A percentile compares a stretch with the other conserved stretches of the same genome.
These are phyloP conservation scores for Plantago coronopus DNA, from an alignment of 305 asterid species.

Conservation along the genomic window DNA sequence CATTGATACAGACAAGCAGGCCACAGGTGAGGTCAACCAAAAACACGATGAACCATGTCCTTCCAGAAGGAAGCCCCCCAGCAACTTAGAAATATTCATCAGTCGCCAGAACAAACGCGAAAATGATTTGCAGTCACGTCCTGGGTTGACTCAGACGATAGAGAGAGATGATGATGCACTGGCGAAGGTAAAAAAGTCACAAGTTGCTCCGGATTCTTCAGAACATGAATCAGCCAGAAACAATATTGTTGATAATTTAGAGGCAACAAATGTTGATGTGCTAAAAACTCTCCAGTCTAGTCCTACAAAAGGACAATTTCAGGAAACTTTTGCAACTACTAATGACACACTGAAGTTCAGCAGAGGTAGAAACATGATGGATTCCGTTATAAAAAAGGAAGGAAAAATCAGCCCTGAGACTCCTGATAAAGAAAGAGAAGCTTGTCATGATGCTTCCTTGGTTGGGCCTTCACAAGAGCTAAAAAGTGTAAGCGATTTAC, in stretches of 20 bases:
- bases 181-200: not conserved
- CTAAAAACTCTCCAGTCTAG: not conserved
- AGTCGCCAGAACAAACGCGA: not conserved
- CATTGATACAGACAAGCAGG: not conserved
- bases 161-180: not conserved
- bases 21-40: not conserved
- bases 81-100: not conserved
- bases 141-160: not conserved
- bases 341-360: constrained; percentile 1
- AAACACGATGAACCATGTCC: not conserved
- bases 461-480: constrained; percentile 9
- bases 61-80: not conserved
- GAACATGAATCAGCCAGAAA: not conserved
- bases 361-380: not conserved
- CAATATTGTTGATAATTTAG: constrained; percentile 15
- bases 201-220: not conserved
- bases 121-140: not conserved
- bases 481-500: not conserved
- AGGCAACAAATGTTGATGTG: constrained; percentile 7
- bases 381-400: constrained; percentile 11
- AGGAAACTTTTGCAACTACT: not conserved
- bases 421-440: constrained; percentile 6
- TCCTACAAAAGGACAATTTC: not conserved
- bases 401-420: constrained; percentile 1
- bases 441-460: constrained; percentile 12